A percentile compares a stretch with the other conserved stretches of the same genome.
These are phyloP conservation scores for Tetrapisispora namnaoensis DNA, from an alignment of 805 yeast species.

Conservation along the genomic window DNA sequence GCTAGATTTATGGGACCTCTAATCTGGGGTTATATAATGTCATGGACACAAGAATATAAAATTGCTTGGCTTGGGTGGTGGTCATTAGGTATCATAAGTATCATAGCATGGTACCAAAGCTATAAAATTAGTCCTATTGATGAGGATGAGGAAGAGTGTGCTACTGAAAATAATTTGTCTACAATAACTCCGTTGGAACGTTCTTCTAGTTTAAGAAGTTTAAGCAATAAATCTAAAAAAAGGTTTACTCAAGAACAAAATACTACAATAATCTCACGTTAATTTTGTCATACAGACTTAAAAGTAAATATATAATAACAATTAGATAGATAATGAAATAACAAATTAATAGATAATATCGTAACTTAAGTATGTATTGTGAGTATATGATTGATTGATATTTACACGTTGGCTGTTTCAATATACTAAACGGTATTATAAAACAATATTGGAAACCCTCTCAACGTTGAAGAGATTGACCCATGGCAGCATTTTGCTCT, in stretches of 20 bases:
- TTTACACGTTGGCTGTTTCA: slow-evolving; percentile 1
- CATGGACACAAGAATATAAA: slow-evolving; percentile 26
- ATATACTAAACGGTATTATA: neutral
- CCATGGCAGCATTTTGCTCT: slow-evolving; percentile 81
- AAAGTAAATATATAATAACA: neutral
- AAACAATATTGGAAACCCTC: neutral
- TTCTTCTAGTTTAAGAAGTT: slow-evolving; percentile 6
- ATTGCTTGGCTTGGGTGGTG: slow-evolving; percentile 31
- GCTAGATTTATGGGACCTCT: slow-evolving; percentile 52
- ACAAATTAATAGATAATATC: neutral
- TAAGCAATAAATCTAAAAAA: slow-evolving; percentile 4
- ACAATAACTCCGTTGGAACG: neutral
- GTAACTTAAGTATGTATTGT: neutral
- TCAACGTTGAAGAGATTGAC: slow-evolving; percentile 51
- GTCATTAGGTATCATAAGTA: slow-evolving; percentile 19
- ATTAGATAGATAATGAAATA: neutral
- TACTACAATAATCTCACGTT: neutral
- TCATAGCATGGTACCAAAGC: slow-evolving; percentile 25
- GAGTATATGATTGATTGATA: neutral
- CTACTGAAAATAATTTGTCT: slow-evolving; percentile 4
- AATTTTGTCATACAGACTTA: neutral
- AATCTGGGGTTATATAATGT: slow-evolving; percentile 41
- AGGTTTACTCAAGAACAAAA: neutral
- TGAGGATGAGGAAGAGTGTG: slow-evolving; percentile 13
- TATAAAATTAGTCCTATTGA: slow-evolving; percentile 19